These are phyloP conservation scores for Corymbia calophylla DNA, from an alignment of 441 rosid species.

Conservation along the genomic window DNA sequence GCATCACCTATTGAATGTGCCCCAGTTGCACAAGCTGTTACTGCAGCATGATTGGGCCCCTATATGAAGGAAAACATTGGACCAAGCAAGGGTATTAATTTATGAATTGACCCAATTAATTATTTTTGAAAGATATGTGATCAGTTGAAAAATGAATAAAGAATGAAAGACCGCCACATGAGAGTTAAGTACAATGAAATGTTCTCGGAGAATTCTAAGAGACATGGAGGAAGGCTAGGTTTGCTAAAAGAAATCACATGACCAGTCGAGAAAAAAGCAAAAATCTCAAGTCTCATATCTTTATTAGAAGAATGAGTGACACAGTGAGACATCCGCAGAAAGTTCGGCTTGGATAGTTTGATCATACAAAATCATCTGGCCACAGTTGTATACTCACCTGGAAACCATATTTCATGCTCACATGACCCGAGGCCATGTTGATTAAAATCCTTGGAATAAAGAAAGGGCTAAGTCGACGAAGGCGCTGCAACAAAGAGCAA, in stretches of 20 bases:
- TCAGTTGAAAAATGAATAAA: background rate
- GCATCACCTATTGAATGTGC: slow-evolving; percentile 98
- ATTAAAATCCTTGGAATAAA: slow-evolving; percentile 87
- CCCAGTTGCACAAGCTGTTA: slow-evolving; percentile 98
- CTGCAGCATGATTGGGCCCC: slow-evolving; percentile 99
- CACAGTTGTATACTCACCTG: slow-evolving; percentile 41
- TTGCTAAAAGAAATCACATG: background rate
- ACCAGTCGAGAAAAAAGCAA: background rate
- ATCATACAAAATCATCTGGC: background rate
- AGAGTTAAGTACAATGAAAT: background rate
- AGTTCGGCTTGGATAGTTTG: background rate
- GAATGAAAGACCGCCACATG: background rate
- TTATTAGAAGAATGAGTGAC: background rate
- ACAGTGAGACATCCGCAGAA: background rate
- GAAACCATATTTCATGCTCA: slow-evolving; percentile 91
- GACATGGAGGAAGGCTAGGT: background rate
- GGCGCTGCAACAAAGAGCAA: slow-evolving; percentile 43
- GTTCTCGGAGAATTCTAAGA: background rate
- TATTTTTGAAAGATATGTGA: background rate
- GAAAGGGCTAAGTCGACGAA: slow-evolving; percentile 87
- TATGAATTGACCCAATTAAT: background rate
- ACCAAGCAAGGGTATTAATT: slow-evolving; percentile 2
- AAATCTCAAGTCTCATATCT: background rate
- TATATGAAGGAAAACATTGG: slow-evolving; percentile 23
- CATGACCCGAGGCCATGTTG: slow-evolving; percentile 95